A percentile compares a stretch with the other conserved stretches of the same genome.
These are phyloP conservation scores for Sclerotinia nivalis DNA, from an alignment of 2,329 filamentous ascomycete genomes.

Conservation along the genomic window DNA sequence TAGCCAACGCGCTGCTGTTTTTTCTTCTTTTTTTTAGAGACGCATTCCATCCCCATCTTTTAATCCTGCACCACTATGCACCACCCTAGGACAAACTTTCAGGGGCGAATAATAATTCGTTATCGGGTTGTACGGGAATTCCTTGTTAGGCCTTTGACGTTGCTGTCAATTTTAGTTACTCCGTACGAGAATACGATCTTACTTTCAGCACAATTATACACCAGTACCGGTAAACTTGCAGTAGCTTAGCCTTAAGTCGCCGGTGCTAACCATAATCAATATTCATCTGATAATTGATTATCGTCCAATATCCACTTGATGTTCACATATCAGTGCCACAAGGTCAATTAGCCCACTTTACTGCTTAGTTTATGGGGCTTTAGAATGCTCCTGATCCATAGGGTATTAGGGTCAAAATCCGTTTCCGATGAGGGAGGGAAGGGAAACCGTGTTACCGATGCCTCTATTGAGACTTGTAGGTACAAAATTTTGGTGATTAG, in stretches of 20 bases:
- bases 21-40: not conserved
- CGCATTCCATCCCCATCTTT: not conserved
- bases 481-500: not conserved
- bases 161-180: not conserved
- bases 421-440: not conserved
- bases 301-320: not conserved
- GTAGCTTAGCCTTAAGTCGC: not conserved
- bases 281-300: not conserved
- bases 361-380: not conserved
- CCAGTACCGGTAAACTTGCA: not conserved
- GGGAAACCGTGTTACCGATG: slow-evolving; percentile 5
- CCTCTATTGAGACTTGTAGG: not conserved
- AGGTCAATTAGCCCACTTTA: not conserved
- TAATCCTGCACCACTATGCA: not conserved
- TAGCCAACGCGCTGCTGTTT: not conserved
- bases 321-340: not conserved
- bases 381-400: not conserved
- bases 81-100: slow-evolving; percentile 1
- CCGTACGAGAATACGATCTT: not conserved
- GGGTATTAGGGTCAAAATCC: not conserved
- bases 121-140: not conserved
- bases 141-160: no score
- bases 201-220: not conserved
- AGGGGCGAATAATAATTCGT: not conserved
- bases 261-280: not conserved